Evolutionary conservation across 441 rosid species (phyloP).

Genomic region (Erodium trifolium): DNA sequence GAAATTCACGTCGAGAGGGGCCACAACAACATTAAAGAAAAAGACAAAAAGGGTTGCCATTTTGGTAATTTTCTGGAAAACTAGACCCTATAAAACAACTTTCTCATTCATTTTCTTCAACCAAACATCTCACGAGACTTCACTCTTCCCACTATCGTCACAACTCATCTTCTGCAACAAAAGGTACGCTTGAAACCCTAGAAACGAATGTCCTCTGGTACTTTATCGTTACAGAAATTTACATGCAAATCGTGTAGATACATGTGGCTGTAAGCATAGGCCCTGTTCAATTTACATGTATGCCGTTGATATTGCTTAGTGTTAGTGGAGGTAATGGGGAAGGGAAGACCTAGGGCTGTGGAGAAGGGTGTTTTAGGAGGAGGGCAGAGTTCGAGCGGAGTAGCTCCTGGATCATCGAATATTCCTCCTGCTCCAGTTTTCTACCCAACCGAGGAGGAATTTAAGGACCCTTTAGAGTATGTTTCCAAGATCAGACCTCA

Average conservation of each 20-base stretch:
- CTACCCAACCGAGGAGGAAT: constrained; percentile 77
- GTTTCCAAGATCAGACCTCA: constrained; percentile 70
- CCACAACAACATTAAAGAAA: constrained; percentile 8
- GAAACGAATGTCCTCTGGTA: constrained; percentile 12
- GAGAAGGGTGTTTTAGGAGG: constrained; percentile 45
- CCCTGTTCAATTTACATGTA: constrained; percentile 10
- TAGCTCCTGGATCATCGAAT: constrained; percentile 30
- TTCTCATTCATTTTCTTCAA: background rate
- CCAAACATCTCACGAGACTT: constrained; percentile 31
- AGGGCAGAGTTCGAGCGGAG: constrained; percentile 44
- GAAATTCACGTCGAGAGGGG: background rate
- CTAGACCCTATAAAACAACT: constrained; percentile 10
- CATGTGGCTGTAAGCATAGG: constrained; percentile 19
- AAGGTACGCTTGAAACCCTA: constrained; percentile 61
- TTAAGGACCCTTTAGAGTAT: constrained; percentile 74
- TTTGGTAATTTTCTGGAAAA: constrained; percentile 20
- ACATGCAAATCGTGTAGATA: background rate
- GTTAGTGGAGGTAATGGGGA: constrained; percentile 57
- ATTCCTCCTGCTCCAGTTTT: constrained; percentile 67
- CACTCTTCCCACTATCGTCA: constrained; percentile 10
- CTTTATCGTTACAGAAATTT: background rate
- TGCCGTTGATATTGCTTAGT: constrained; percentile 19
- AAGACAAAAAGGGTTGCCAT: constrained; percentile 15
- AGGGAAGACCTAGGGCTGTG: constrained; percentile 80
- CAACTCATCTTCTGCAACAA: background rate